These are phyloP conservation scores for Stemphylium vesicarium DNA, from an alignment of 2,329 filamentous ascomycete genomes.

Conservation along the genomic window DNA sequence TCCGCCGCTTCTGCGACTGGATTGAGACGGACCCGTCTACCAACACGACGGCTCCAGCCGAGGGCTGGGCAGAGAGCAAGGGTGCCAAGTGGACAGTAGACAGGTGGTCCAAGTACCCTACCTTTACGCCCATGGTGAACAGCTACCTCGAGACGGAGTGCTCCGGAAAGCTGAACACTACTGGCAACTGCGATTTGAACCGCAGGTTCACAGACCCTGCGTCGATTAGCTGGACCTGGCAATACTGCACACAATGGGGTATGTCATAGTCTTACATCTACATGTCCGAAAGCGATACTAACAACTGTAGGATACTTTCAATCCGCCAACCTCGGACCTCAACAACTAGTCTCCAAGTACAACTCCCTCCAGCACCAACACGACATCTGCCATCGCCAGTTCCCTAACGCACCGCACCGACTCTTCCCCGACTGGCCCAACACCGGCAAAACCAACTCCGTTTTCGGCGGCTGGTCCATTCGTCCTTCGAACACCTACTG, in stretches of 20 bases:
- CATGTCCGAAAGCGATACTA: neutral
- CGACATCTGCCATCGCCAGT: slow-evolving; percentile 57
- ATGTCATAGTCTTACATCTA: slow-evolving; percentile 7
- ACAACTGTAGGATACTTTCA: slow-evolving; percentile 53
- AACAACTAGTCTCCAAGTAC: slow-evolving; percentile 56
- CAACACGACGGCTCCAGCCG: slow-evolving; percentile 44
- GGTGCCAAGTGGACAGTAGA: slow-evolving; percentile 52
- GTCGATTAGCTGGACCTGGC: slow-evolving; percentile 57
- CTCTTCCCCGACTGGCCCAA: slow-evolving; percentile 53
- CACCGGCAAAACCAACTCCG: slow-evolving; percentile 49
- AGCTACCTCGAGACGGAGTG: slow-evolving; percentile 51
- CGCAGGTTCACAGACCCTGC: slow-evolving; percentile 43
- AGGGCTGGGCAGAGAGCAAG: slow-evolving; percentile 51
- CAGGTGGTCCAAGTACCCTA: slow-evolving; percentile 52
- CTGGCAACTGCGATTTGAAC: slow-evolving; percentile 49
- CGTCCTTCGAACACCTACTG: slow-evolving; percentile 61
- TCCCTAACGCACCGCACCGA: slow-evolving; percentile 50
- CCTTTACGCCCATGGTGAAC: slow-evolving; percentile 49
- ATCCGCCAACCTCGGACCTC: slow-evolving; percentile 55
- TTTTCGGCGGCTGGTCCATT: slow-evolving; percentile 59
- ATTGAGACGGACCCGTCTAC: slow-evolving; percentile 53
- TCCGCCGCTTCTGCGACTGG: slow-evolving; percentile 56
- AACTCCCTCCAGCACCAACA: slow-evolving; percentile 54
- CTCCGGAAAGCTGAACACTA: slow-evolving; percentile 35
- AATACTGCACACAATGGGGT: slow-evolving; percentile 61